Evolutionary conservation across 2,329 filamentous ascomycete species (phyloP), one percentile per base, ranked within the genome.

Genomic region (Metarhizium album): DNA sequence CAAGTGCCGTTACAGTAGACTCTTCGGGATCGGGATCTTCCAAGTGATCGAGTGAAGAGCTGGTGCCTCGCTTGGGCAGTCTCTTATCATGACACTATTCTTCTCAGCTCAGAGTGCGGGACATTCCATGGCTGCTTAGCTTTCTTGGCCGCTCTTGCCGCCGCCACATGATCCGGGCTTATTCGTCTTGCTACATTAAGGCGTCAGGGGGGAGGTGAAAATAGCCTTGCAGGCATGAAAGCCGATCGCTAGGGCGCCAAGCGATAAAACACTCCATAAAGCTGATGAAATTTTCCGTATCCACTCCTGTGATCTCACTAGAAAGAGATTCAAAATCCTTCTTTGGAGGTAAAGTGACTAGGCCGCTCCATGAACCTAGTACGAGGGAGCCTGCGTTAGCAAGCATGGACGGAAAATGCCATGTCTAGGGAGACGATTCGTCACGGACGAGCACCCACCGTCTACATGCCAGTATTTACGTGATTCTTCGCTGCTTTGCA

Each of bases 181-280:
- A n/a, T n/a, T n/a, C n/a, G n/a, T n/a, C n/a, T n/a, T n/a, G n/a
- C n/a, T n/a, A n/a, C n/a, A n/a, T n/a, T n/a, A n/a, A n/a, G n/a
- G n/a, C n/a, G n/a, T n/a, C n/a, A n/a, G n/a, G n/a, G n/a, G n/a
- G n/a, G n/a, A n/a, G 57, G 52, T 64, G 61, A 31, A 60, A 59
- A 37, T 60, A 60, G 4, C 49, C 55, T 14, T 59, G 53, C 1
- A 51, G 16, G 20, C 47, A 45, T 3, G 8, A 50, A 1, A 60
- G 50, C 22, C 60, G 55, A 16, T 60, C 54, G 42, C 62, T 57
- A 5, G 62, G 60, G 7, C 59, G 51, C 62, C 62, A 65, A 22
- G 47, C 38, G 22, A 62, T 48, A 7, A 59, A 47, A 20, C 54
- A 51, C 20, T 53, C n/a, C 2, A 64, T 20, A 31, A 63, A 58